A percentile compares a stretch with the other conserved stretches of the same genome.
Evolutionary conservation across 768 basidiomycete species (phyloP).

Genomic region (Tephrocybe sp.): DNA sequence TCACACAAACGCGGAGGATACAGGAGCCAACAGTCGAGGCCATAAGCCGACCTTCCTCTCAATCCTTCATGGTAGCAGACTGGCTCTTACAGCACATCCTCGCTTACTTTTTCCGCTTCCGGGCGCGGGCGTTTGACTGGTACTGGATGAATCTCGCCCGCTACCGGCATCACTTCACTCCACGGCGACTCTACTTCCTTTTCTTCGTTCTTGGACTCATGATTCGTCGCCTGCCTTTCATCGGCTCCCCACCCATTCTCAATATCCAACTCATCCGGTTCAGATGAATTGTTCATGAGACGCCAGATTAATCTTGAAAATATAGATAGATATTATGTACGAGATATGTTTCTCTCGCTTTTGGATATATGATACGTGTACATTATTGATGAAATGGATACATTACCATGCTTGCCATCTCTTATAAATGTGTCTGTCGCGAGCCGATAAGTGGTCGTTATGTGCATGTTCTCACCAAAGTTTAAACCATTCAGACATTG

Average conservation of each 20-base stretch:
- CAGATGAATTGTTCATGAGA: constrained; percentile 8
- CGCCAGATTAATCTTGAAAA: not conserved
- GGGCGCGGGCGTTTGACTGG: constrained; percentile 13
- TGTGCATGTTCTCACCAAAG: too few relatives aligned
- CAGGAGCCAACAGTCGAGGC: constrained; percentile 3
- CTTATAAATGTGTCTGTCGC: too few relatives aligned
- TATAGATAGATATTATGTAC: not conserved
- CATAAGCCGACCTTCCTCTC: constrained; percentile 13
- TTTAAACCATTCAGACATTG: not conserved
- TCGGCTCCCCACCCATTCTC: constrained; percentile 22
- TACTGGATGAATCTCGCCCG: constrained; percentile 15
- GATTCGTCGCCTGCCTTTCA: constrained; percentile 20
- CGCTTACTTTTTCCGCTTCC: constrained; percentile 8
- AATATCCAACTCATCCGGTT: constrained; percentile 21
- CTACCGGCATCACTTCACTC: constrained; percentile 15
- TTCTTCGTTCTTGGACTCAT: constrained; percentile 21
- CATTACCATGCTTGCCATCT: too few relatives aligned
- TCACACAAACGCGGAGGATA: constrained; percentile 75
- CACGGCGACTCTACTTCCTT: constrained; percentile 18
- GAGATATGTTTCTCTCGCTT: not conserved
- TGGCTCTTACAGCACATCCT: constrained; percentile 19
- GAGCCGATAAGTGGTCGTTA: too few relatives aligned
- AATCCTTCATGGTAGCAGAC: constrained; percentile 13
- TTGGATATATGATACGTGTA: not conserved
- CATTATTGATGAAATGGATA: not conserved